These are phyloP conservation scores for Biancaea sappan DNA, from an alignment of 306 rosid genomes.

Conservation along the genomic window DNA sequence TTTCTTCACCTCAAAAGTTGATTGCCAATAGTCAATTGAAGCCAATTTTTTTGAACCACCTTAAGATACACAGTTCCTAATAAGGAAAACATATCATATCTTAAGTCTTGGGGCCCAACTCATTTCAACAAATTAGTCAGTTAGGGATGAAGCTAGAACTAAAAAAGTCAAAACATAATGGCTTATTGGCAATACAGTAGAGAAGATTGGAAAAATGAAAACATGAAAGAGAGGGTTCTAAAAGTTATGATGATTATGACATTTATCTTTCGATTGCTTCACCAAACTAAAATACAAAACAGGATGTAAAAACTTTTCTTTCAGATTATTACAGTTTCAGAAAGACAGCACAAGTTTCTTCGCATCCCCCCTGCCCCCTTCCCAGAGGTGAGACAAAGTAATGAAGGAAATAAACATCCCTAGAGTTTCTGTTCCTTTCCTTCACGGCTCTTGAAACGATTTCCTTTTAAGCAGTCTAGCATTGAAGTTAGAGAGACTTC, in stretches of 20 bases:
- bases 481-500: neutral
- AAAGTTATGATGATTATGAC: neutral
- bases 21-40: neutral
- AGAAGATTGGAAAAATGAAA: constrained; percentile 7
- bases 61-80: neutral
- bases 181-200: neutral
- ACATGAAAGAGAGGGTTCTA: neutral
- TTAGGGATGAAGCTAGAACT: neutral
- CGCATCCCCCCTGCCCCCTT: neutral
- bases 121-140: neutral
- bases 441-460: neutral
- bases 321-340: neutral
- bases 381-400: neutral
- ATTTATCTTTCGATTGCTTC: constrained; percentile 1
- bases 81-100: neutral
- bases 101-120: neutral
- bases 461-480: neutral
- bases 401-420: neutral
- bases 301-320: neutral
- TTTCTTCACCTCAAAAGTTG: neutral
- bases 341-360: constrained; percentile 6
- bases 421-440: constrained; percentile 10
- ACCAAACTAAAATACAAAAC: constrained; percentile 21
- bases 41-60: neutral
- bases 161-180: constrained; percentile 7